phyloP scores from a whole-genome alignment of 2,329 filamentous ascomycete genomes.

The Chrysoporthe cubensis region DNA sequence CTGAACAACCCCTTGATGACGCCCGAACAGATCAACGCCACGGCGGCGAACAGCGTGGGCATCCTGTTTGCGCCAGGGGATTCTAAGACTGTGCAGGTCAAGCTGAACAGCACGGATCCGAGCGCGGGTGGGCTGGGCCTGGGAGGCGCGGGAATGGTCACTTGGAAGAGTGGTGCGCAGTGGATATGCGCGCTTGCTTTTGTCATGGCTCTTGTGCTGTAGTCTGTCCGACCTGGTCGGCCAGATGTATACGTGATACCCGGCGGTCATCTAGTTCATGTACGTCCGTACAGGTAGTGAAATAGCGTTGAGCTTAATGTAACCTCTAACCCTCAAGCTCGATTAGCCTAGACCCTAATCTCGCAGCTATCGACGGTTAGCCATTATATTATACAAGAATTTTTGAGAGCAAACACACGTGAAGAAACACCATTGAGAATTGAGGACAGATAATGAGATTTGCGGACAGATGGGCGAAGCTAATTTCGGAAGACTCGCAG shows the following conservation, averaged over 20 bases:
- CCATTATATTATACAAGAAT: too few relatives aligned
- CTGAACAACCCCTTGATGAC: conserved; percentile 57
- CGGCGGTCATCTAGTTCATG: not conserved
- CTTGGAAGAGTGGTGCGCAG: conserved; percentile 39
- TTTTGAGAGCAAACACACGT: too few relatives aligned
- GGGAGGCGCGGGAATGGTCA: conserved; percentile 38
- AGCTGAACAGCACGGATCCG: conserved; percentile 20
- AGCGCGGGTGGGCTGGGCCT: conserved; percentile 33
- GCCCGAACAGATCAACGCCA: conserved; percentile 48
- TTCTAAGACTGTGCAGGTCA: conserved; percentile 49
- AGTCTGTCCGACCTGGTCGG: conserved; percentile 9
- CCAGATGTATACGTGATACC: conserved; percentile 4
- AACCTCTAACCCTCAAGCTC: not conserved
- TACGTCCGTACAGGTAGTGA: not conserved
- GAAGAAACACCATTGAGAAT: not conserved
- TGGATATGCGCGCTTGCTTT: conserved; percentile 41
- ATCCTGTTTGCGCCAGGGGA: conserved; percentile 57
- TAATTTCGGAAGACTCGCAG: not conserved
- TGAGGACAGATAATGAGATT: not conserved
- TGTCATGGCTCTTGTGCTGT: conserved; percentile 38
- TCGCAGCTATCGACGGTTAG: not conserved
- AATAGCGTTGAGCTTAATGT: not conserved
- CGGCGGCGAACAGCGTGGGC: conserved; percentile 48
- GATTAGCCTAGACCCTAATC: not conserved
- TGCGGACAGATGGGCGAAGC: not conserved